A percentile compares a stretch with the other conserved stretches of the same genome.
Conservation (phyloP, 2,329 filamentous ascomycete genomes). For the Ophiocordyceps camponoti-floridani region DNA sequence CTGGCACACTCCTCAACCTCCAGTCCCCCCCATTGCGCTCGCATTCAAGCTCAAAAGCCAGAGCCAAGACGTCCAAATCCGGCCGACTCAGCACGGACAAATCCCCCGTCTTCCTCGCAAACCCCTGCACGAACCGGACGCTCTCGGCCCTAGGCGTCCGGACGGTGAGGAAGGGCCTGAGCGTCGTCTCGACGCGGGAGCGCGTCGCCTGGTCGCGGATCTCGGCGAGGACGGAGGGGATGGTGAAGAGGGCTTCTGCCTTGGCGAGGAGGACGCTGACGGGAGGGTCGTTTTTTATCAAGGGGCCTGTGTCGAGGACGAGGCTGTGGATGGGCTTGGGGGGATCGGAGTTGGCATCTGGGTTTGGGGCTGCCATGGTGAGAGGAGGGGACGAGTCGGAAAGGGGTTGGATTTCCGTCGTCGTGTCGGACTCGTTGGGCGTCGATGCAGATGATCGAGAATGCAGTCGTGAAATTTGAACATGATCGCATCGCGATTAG, state of each 20-base stretch:
- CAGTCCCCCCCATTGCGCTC: constrained; percentile 82
- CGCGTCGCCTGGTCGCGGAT: constrained; percentile 75
- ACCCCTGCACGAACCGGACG: constrained; percentile 62
- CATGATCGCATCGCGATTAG: neutral
- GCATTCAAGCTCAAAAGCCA: constrained; percentile 88
- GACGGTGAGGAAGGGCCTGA: constrained; percentile 70
- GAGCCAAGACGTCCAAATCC: constrained; percentile 75
- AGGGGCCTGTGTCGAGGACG: constrained; percentile 76
- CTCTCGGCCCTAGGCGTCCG: constrained; percentile 60
- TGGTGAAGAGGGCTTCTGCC: constrained; percentile 63
- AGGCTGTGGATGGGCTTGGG: constrained; percentile 63
- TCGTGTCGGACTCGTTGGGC: no score
- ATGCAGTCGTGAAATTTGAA: no score
- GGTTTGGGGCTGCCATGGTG: neutral
- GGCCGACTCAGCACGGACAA: constrained; percentile 71
- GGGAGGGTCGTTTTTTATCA: constrained; percentile 83
- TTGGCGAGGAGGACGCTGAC: constrained; percentile 66
- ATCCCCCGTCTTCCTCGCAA: constrained; percentile 81
- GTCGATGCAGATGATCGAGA: no score
- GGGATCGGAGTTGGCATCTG: constrained; percentile 3
- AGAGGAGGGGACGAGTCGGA: no score
- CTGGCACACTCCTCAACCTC: constrained; percentile 61
- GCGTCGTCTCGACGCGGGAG: constrained; percentile 62
- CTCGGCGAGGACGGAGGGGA: constrained; percentile 72
- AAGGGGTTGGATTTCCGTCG: no score